These are phyloP conservation scores for Ambrosiella xylebori DNA, from an alignment of 2,329 filamentous ascomycete species.

Conservation along the genomic window DNA sequence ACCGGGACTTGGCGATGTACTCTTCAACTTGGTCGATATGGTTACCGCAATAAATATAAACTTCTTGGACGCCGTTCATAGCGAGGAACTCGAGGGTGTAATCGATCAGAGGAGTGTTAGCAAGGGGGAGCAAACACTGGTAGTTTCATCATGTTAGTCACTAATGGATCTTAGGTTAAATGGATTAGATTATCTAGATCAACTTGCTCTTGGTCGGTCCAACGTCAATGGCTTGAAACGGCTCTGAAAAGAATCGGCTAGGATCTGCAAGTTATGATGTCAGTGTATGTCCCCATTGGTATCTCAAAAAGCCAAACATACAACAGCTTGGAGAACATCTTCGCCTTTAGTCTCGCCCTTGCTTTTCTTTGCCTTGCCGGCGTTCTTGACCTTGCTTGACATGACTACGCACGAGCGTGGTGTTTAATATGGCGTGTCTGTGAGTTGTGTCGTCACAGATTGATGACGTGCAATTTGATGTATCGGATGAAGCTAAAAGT, in stretches of 20 bases:
- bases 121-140: slow-evolving; percentile 80
- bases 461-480: not conserved
- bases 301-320: slow-evolving; percentile 20
- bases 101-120: slow-evolving; percentile 88
- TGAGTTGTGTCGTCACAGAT: not conserved
- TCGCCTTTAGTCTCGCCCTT: slow-evolving; percentile 37
- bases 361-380: slow-evolving; percentile 35
- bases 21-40: slow-evolving; percentile 75
- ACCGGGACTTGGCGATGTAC: slow-evolving; percentile 64
- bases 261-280: slow-evolving; percentile 37
- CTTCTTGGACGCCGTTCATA: slow-evolving; percentile 85
- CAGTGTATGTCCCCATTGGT: slow-evolving; percentile 4
- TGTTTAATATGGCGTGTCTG: not conserved
- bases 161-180: not conserved
- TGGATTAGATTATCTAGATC: not conserved
- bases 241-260: slow-evolving; percentile 89
- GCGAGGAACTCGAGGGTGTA: slow-evolving; percentile 94
- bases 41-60: slow-evolving; percentile 79
- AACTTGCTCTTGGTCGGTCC: slow-evolving; percentile 65
- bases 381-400: slow-evolving; percentile 15
- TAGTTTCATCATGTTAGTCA: slow-evolving; percentile 12
- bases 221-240: slow-evolving; percentile 79
- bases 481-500: not conserved
- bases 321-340: slow-evolving; percentile 40
- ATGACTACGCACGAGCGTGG: not conserved